These are phyloP conservation scores for Thermomyces lanuginosus DNA, from an alignment of 2,329 filamentous ascomycete genomes.

Conservation along the genomic window DNA sequence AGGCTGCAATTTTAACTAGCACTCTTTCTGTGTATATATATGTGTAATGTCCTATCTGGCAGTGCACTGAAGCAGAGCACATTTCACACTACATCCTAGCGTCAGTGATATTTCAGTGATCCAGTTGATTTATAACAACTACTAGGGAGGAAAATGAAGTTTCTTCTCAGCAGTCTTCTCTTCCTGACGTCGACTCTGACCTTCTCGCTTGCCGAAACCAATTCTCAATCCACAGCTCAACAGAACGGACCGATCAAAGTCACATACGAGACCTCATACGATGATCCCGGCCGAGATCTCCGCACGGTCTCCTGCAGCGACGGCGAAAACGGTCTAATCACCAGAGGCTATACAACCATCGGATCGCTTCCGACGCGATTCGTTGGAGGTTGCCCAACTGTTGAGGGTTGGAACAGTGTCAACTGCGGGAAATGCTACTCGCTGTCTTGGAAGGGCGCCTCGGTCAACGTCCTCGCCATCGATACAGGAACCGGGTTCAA, in stretches of 20 bases:
- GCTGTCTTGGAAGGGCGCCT: conserved; percentile 4
- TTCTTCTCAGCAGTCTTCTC: no score
- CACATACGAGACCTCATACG: conserved; percentile 4
- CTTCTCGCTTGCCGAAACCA: no score
- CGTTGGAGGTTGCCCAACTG: conserved; percentile 4
- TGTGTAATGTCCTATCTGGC: no score
- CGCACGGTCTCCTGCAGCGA: conserved; percentile 5
- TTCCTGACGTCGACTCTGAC: no score
- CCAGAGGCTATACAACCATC: conserved; percentile 4
- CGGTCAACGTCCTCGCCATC: conserved; percentile 6
- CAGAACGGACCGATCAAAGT: background rate
- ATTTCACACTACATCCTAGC: no score
- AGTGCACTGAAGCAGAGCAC: no score
- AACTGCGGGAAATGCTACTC: conserved; percentile 6
- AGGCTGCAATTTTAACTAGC: no score
- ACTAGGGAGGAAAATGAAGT: no score
- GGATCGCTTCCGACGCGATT: conserved; percentile 3
- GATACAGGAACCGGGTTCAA: conserved; percentile 4
- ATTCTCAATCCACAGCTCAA: conserved; percentile 1
- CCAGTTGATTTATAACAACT: no score
- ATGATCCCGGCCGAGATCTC: conserved; percentile 4
- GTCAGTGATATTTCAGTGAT: no score
- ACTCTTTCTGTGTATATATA: no score
- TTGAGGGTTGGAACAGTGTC: conserved; percentile 5
- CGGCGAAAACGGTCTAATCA: conserved; percentile 6